phyloP scores from a whole-genome alignment of 75 land plant genomes.

The Sequoia sempervirens region DNA sequence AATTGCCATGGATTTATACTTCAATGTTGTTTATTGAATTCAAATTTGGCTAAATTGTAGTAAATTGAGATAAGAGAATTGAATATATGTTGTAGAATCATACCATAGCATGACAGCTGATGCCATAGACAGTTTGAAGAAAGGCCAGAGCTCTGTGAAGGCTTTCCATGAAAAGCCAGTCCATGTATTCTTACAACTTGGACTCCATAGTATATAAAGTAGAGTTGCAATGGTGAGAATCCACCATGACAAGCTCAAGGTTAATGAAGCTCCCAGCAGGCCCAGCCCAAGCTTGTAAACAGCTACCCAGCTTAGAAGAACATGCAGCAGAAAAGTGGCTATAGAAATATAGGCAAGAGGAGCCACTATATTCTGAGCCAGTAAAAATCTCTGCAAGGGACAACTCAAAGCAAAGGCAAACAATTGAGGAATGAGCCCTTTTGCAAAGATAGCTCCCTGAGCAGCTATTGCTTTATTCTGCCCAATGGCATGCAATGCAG shows the following conservation, averaged over 20 bases:
- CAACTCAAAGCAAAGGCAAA: slow-evolving; percentile 31
- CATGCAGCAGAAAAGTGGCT: slow-evolving; percentile 35
- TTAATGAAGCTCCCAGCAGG: slow-evolving; percentile 51
- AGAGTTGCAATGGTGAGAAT: slow-evolving; percentile 25
- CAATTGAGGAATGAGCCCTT: slow-evolving; percentile 40
- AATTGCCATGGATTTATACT: no score
- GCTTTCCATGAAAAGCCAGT: slow-evolving; percentile 50
- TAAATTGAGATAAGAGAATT: no score
- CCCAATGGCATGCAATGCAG: slow-evolving; percentile 34
- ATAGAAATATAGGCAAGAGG: slow-evolving; percentile 47
- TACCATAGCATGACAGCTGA: slow-evolving; percentile 71
- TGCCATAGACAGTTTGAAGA: slow-evolving; percentile 58
- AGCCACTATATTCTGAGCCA: slow-evolving; percentile 60
- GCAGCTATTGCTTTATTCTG: slow-evolving; percentile 37
- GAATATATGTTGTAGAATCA: background rate
- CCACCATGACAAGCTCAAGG: slow-evolving; percentile 67
- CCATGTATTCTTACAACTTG: slow-evolving; percentile 43
- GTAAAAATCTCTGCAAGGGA: slow-evolving; percentile 54
- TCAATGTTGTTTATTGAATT: no score
- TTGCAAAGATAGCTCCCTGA: slow-evolving; percentile 44
- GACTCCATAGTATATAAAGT: slow-evolving; percentile 21
- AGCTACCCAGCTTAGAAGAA: slow-evolving; percentile 39
- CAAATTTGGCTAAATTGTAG: background rate
- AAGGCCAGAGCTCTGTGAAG: slow-evolving; percentile 35
- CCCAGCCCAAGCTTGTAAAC: slow-evolving; percentile 46